phyloP scores from a whole-genome alignment of 192 early-diverging fungal species.

The Ambispora gerdemannii region DNA sequence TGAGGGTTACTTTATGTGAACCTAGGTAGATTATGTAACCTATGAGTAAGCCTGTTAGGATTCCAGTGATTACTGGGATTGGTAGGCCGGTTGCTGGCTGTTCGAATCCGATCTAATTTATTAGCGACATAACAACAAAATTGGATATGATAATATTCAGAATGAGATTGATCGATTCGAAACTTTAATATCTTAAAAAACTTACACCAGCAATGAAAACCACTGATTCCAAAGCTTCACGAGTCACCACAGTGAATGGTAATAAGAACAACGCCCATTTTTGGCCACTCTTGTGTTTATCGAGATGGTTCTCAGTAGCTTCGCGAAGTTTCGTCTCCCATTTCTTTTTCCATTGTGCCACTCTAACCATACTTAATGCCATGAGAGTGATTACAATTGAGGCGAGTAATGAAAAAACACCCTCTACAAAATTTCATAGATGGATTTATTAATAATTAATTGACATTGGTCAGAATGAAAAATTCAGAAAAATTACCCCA shows the following conservation, averaged over 20 bases:
- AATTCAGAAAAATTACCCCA: background rate
- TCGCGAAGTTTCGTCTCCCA: constrained; percentile 63
- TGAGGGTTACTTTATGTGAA: constrained; percentile 64
- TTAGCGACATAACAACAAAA: background rate
- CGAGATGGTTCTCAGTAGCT: constrained; percentile 44
- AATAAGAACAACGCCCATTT: constrained; percentile 76
- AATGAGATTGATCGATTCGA: background rate
- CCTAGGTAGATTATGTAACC: constrained; percentile 75
- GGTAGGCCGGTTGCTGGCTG: constrained; percentile 69
- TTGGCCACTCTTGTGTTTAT: constrained; percentile 39
- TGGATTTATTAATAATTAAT: constrained; percentile 18
- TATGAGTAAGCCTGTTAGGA: constrained; percentile 62
- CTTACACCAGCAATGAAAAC: constrained; percentile 85
- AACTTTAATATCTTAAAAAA: background rate
- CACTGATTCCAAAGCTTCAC: constrained; percentile 89
- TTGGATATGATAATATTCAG: background rate
- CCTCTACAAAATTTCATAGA: constrained; percentile 52
- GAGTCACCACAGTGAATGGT: constrained; percentile 79
- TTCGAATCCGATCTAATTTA: constrained; percentile 55
- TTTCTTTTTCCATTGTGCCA: constrained; percentile 72
- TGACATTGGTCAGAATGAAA: background rate
- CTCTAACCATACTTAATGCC: constrained; percentile 77
- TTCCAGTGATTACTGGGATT: constrained; percentile 71
- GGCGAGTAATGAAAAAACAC: constrained; percentile 76
- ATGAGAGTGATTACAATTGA: constrained; percentile 72